phyloP scores from a whole-genome alignment of 2,329 filamentous ascomycete genomes.

The Calcarisporium arbuscula region DNA sequence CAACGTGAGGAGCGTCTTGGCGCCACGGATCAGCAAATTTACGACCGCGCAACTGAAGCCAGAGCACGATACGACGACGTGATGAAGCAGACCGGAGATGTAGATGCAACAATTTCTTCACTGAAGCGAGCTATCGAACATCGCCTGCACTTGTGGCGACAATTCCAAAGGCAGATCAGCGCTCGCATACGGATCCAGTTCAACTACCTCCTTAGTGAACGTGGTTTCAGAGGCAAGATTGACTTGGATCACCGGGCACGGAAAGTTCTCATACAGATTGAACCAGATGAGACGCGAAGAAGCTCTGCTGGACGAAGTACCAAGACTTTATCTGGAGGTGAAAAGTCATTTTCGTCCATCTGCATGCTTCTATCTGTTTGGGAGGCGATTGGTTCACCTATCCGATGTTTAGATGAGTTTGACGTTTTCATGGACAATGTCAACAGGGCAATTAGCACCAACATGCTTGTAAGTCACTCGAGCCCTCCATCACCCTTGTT shows the following conservation, averaged over 20 bases:
- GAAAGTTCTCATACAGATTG: conserved; percentile 70
- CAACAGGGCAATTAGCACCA: conserved; percentile 87
- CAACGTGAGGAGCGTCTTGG: conserved; percentile 53
- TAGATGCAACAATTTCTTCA: conserved; percentile 32
- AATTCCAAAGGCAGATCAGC: conserved; percentile 80
- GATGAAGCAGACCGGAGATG: conserved; percentile 32
- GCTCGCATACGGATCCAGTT: conserved; percentile 82
- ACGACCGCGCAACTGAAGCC: conserved; percentile 37
- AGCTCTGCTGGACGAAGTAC: conserved; percentile 70
- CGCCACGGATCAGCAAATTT: conserved; percentile 59
- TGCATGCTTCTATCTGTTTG: conserved; percentile 88
- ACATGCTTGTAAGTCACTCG: conserved; percentile 68
- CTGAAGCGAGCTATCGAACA: conserved; percentile 57
- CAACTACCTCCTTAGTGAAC: conserved; percentile 79
- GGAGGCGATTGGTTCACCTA: conserved; percentile 96
- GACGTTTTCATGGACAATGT: conserved; percentile 99
- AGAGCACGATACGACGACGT: conserved; percentile 37
- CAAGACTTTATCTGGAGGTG: conserved; percentile 88
- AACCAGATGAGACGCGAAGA: conserved; percentile 62
- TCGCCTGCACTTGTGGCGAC: conserved; percentile 69
- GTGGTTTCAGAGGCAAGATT: conserved; percentile 79
- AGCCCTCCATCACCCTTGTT: not conserved
- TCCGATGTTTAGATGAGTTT: conserved; percentile 94
- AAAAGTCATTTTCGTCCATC: conserved; percentile 97
- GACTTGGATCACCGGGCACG: conserved; percentile 70